Base-by-base conservation (phyloP, 345 rosid species). In the Dovyalis caffra region DNA sequence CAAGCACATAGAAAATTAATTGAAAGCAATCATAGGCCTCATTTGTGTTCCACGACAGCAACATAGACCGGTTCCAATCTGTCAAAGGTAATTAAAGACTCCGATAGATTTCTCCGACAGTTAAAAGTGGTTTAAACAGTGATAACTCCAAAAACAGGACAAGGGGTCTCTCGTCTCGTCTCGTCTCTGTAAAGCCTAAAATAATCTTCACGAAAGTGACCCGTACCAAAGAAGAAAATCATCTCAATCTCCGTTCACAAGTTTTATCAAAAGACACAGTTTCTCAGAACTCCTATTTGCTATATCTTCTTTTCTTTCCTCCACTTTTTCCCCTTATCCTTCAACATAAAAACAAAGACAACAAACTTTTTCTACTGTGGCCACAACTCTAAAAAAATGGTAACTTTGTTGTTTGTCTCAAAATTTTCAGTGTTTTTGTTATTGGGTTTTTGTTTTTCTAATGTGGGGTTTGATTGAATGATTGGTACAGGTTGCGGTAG, bases 401-500 rank as follows among this genome's bases (percentile, higher is more conserved):
- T 10, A 25, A 51, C 21, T 43, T 40, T 3, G 26, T 20, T 32
- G 23, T 16, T 64, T 31, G 68, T 16, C 33, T 21, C 26, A 20
- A 21, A 3, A 20, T 33, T 33, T 20, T 18, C n/a, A 64, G 23
- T 18, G 20, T 69, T 69, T 69, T 32, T 20, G 5, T 23, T 9
- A 2, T 23, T 70, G 49, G 65, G 65, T 58, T 37, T 35, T 6
- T 71, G 29, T 37, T 4, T 33, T 49, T n/a, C 35, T 20, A 18
- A 8, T 20, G 21, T 14, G 29, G 25, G 31, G 20, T 29, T 37
- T 51, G 12, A 34, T 66, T 53, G 34, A 9, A 8, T 62, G 62
- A 49, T 28, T 70, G 60, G 35, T 66, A 68, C 79, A 84, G 87
- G 87, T 83, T 29, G 72, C 80, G n/a, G 65, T 67, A 47, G 57